These are phyloP conservation scores for Mayamaea pseudoterrestris DNA, from an alignment of 108 stramenopile genomes.

Conservation along the genomic window DNA sequence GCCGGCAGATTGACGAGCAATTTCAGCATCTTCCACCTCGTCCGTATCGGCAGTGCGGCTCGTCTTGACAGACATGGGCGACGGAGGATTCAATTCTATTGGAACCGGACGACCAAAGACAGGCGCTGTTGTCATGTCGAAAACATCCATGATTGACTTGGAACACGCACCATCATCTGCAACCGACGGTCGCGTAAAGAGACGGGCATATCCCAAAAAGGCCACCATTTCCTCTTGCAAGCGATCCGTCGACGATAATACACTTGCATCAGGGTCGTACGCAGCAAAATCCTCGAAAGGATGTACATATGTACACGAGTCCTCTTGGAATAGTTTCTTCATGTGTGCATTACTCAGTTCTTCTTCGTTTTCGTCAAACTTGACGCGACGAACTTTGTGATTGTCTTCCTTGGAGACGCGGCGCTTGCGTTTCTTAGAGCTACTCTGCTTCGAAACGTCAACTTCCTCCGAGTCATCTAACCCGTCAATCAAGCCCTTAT, in stretches of 20 bases:
- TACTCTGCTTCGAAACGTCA: slow-evolving; percentile 10
- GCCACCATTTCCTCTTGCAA: too few species aligned
- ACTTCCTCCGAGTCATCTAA: slow-evolving; percentile 27
- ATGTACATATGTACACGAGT: neutral
- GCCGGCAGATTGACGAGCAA: too few species aligned
- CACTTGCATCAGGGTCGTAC: too few species aligned
- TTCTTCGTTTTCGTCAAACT: slow-evolving; percentile 69
- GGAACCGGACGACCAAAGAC: slow-evolving; percentile 46
- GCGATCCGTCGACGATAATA: too few species aligned
- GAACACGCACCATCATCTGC: slow-evolving; percentile 59
- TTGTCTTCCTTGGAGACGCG: slow-evolving; percentile 27
- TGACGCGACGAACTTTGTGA: slow-evolving; percentile 71
- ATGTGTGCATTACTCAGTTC: slow-evolving; percentile 42
- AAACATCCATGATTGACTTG: slow-evolving; percentile 47
- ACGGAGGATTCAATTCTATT: slow-evolving; percentile 5
- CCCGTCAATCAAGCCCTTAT: slow-evolving; percentile 20
- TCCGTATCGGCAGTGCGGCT: too few species aligned
- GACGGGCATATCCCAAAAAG: slow-evolving; percentile 12
- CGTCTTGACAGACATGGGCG: too few species aligned
- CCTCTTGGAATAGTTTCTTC: neutral
- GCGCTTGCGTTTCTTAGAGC: slow-evolving; percentile 9
- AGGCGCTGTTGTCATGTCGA: slow-evolving; percentile 41
- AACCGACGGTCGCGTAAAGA: slow-evolving; percentile 61
- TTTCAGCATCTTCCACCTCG: slow-evolving; percentile 8
- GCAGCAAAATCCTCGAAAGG: too few species aligned